Conservation (phyloP, 139 green algal genomes). For the Chlorella sp. region DNA sequence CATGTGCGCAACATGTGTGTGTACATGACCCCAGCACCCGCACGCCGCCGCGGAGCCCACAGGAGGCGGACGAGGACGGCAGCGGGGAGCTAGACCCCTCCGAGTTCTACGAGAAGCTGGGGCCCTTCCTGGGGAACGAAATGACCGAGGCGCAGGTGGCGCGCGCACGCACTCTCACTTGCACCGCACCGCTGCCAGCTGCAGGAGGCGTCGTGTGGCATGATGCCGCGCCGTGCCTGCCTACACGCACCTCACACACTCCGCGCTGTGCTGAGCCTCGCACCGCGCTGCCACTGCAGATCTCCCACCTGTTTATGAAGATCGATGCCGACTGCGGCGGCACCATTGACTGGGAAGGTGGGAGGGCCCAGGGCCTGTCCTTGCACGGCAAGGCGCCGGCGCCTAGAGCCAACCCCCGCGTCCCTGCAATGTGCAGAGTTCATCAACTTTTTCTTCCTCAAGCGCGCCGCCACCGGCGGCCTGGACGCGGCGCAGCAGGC, state of each 20-base stretch:
- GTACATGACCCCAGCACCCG: not conserved
- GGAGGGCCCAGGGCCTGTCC: too few relatives aligned
- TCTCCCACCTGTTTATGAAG: slow-evolving; percentile 86
- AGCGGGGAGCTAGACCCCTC: slow-evolving; percentile 81
- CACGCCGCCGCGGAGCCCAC: not conserved
- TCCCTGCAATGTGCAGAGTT: too few relatives aligned
- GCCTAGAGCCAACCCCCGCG: too few relatives aligned
- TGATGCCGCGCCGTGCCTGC: not conserved
- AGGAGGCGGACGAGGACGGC: slow-evolving; percentile 80
- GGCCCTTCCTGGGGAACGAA: slow-evolving; percentile 60
- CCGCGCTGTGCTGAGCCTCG: too few relatives aligned
- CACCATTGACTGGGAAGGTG: slow-evolving; percentile 81
- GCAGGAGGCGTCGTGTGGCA: not conserved
- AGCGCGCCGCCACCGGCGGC: slow-evolving; percentile 42
- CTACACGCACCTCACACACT: not conserved
- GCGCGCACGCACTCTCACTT: too few relatives aligned
- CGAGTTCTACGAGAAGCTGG: slow-evolving; percentile 79
- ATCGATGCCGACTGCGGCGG: slow-evolving; percentile 87
- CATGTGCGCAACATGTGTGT: too few relatives aligned
- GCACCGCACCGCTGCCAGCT: too few relatives aligned
- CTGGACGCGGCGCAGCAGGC: slow-evolving; percentile 1
- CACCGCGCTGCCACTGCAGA: slow-evolving; percentile 36
- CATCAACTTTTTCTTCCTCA: slow-evolving; percentile 87
- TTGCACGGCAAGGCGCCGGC: too few relatives aligned
- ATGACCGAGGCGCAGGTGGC: slow-evolving; percentile 31